Evolutionary conservation across 2,329 filamentous ascomycete species (phyloP), one percentile per base, ranked within the genome.

Genomic region (Leptographium radiaticola): DNA sequence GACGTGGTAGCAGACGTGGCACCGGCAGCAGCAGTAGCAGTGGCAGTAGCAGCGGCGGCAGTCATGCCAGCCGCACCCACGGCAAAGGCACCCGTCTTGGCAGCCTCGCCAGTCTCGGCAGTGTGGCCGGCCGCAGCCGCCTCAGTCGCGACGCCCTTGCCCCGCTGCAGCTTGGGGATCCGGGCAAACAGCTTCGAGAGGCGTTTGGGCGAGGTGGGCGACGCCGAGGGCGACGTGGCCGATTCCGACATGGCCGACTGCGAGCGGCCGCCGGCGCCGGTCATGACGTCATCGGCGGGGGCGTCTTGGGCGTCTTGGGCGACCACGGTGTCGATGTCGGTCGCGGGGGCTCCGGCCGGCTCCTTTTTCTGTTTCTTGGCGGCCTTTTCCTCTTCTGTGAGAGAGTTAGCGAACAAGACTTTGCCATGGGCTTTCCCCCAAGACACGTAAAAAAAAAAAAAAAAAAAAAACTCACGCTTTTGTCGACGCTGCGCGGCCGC

Each of bases 311-410:
- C 13, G 43, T 75, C 42, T 75, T 69, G 55, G 74, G 73, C 55
- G 73, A 68, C n/a, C 60, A 58, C n/a, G 61, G 50, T 8, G 65
- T 66, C 15, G 5, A 15, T 16, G 15, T 48, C 42, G 10, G 43
- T 51, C 36, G 11, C 47, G 15, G 18, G 15, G 12, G 33, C 31
- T 10, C 16, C 25, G 9, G 15, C 16, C 8, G 33, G 20, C 31
- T 33, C 15, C 34, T 39, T 48, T 7, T 42, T 45, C 10, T 34
- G 31, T 44, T 46, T 53, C 43, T 53, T 52, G 15, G 40, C 51
- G 1, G 48, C 48, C 61, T 75, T 76, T 15, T 70, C 68, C 54
- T 76, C 73, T 53, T 70, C 45, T 33, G 25, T 31, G 7, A 36
- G 7, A 11, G 39, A n/a, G n/a, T n/a, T n/a, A n/a, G n/a, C n/a